phyloP scores from a whole-genome alignment of 352 stramenopile genomes.

The Hyaloperonospora arabidopsidis region DNA sequence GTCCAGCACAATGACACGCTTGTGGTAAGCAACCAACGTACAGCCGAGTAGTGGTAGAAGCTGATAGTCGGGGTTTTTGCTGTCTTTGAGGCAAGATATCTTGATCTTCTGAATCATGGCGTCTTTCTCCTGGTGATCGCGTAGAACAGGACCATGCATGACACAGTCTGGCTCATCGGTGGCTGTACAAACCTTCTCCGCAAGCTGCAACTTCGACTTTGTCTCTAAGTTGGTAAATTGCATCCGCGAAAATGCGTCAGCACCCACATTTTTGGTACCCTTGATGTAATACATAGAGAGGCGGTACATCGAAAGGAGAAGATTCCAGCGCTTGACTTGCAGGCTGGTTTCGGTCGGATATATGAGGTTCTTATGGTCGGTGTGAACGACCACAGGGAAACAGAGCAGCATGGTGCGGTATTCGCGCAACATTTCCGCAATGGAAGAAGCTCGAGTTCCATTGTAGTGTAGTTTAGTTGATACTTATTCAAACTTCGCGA shows the following conservation, averaged over 20 bases:
- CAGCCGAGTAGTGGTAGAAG: conserved; percentile 3
- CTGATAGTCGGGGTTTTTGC: conserved; percentile 14
- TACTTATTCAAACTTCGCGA: neutral
- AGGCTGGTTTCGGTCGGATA: no score
- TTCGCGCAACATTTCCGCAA: no score
- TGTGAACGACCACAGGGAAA: no score
- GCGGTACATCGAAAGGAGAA: no score
- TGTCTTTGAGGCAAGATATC: conserved; percentile 1
- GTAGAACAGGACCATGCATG: conserved; percentile 8
- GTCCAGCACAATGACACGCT: neutral
- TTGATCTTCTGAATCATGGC: conserved; percentile 3
- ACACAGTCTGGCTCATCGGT: neutral
- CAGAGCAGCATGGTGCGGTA: no score
- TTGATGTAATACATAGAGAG: no score
- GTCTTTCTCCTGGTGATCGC: conserved; percentile 3
- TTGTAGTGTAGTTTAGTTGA: neutral
- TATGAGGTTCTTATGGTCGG: no score
- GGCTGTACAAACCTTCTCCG: neutral
- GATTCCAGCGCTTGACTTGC: no score
- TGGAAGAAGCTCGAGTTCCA: neutral
- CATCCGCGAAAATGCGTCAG: no score
- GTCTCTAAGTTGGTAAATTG: no score
- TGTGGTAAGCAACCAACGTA: neutral
- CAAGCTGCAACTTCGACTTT: no score
- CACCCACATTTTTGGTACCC: neutral